Evolutionary conservation across 345 rosid species (phyloP), one percentile per base, ranked within the genome.

Genomic region (Eutrema yunnanense): DNA sequence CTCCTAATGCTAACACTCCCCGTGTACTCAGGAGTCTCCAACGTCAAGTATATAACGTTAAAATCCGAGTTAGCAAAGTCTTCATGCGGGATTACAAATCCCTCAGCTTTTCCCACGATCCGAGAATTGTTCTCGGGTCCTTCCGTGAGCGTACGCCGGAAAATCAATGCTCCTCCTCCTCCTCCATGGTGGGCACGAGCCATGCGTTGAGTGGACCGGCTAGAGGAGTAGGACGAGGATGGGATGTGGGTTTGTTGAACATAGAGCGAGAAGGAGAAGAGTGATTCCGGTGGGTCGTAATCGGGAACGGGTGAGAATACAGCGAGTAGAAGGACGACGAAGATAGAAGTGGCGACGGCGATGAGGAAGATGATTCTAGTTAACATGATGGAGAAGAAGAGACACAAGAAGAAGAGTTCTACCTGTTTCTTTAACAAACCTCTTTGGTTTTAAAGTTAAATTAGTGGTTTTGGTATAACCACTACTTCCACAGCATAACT

Each of bases 61-160:
- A 88, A 91, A 37, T 73, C 89, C 3, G 93, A 89, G 46, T 65
- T 65, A 2, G 89, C 92, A 69, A 87, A 94, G 26, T 79, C 72
- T 56, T 91, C 84, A 2, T 74, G 37, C 0, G 96, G 95, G 43
- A 91, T 83, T 36, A 89, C 81, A 74, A 94, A 89, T 4, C 97
- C 98, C 50, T 86, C 93, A 2, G 97, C 96, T 55, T 80, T 85
- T 6, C 97, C 95, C 0, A 89, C 82, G 2, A 83, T 72, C 32
- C 83, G 75, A 1, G 96, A 94, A n/a, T 86, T 88, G 82, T 82
- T 86, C 43, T 85, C 75, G 0, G 92, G 95, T 53, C 93, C 92
- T 65, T 94, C 83, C 0, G 89, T 94, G 32, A 94, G 83, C 0
- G 77, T 67, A 0, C 84, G 86, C 43, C 83, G 96, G 66, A 88